phyloP scores from a whole-genome alignment of 331 rosid species.

The Malus hybrid region DNA sequence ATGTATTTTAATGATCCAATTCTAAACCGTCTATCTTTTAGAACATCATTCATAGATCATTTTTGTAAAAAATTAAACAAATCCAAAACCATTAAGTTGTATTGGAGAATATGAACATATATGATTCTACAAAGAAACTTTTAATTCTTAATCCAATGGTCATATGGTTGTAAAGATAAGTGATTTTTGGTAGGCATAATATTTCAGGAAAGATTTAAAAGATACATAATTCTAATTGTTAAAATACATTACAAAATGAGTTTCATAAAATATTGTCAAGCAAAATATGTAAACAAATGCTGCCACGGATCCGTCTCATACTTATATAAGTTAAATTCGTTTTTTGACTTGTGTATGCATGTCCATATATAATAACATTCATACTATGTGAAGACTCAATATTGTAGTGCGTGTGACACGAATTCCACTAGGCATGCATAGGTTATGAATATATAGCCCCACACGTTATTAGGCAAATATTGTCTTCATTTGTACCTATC shows the following conservation, averaged over 20 bases:
- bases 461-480: background rate
- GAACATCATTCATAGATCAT: no score
- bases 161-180: accelerated
- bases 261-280: accelerated
- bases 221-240: no score
- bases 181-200: no score
- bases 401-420: background rate
- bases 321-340: background rate
- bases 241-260: no score
- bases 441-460: background rate
- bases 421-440: background rate
- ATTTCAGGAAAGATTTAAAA: accelerated
- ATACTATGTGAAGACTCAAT: background rate
- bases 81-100: no score
- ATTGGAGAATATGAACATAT: no score
- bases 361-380: background rate
- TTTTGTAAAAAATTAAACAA: no score
- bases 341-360: background rate
- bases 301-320: background rate
- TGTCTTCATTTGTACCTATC: background rate
- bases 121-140: no score
- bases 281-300: no score
- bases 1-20: no score
- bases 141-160: no score
- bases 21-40: no score